These are phyloP conservation scores for Septoria linicola DNA, from an alignment of 2,329 filamentous ascomycete species.

Conservation along the genomic window DNA sequence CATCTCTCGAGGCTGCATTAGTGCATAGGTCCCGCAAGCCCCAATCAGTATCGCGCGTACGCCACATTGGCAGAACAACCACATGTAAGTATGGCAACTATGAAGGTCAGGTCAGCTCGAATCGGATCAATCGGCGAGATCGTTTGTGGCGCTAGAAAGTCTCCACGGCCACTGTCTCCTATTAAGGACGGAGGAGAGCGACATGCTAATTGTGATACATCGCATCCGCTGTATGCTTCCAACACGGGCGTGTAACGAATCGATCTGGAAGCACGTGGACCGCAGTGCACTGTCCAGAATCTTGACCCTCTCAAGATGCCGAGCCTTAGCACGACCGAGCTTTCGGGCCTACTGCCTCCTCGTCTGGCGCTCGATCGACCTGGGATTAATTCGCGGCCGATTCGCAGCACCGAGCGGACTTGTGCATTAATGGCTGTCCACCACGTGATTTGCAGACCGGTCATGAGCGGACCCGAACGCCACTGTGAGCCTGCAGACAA, in stretches of 20 bases:
- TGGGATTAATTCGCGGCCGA: too few relatives aligned
- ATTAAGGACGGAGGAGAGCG: too few relatives aligned
- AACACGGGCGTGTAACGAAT: neutral
- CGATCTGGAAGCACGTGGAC: neutral
- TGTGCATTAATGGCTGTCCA: too few relatives aligned
- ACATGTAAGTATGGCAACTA: neutral
- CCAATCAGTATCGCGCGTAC: too few relatives aligned
- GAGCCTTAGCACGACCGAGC: too few relatives aligned
- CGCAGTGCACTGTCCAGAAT: neutral
- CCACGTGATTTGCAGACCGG: too few relatives aligned
- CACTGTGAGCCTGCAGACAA: neutral
- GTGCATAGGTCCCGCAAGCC: neutral
- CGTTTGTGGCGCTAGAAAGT: neutral
- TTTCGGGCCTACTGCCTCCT: neutral
- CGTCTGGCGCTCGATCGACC: neutral
- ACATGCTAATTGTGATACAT: too few relatives aligned
- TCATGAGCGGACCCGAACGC: neutral
- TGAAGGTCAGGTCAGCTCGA: neutral
- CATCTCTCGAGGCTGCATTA: neutral
- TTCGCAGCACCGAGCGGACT: too few relatives aligned
- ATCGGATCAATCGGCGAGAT: constrained; percentile 1
- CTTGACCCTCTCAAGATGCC: too few relatives aligned
- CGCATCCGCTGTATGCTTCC: too few relatives aligned
- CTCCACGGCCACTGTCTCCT: neutral
- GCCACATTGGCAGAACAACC: constrained; percentile 7